Base-by-base conservation (phyloP, 495 filamentous ascomycete genomes). In the Pyronema domesticum region DNA sequence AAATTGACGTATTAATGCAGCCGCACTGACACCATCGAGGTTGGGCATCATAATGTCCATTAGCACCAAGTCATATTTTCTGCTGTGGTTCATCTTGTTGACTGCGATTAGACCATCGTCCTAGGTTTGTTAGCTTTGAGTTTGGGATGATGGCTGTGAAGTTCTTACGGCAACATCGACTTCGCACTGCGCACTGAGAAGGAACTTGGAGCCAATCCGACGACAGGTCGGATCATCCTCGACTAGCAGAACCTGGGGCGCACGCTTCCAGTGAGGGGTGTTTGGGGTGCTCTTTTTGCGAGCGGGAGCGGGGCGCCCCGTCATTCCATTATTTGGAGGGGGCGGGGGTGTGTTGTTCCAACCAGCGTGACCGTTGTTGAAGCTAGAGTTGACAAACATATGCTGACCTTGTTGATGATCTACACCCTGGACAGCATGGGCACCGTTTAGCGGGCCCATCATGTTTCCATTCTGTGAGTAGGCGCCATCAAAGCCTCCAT, bases 41-140 rank as follows among this genome's bases (percentile, higher is more conserved):
- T 89, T 82, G 13, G 91, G 91, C 89, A 98, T 95, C 56, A 96
- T 94, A 60, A 98, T 96, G 70, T 96, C 93, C 91, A 98, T 98
- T 43, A 96, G 76, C 44, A 98, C 86, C 40, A 98, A 69, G 64
- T 96, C 89, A 68, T 93, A 96, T 14, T 80, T 78, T 19, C 42
- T 39, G 35, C 73, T 71, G 23, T 30, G 23, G 65, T 85, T 87
- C 63, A 95, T 81, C 67, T 94, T 95, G 66, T 85, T 86, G 40
- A 95, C 89, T 46, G 91, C 89, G 68, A 94, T 85, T 50, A 94
- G 70, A 10, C 91, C 91, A 69, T 98, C 86, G 53, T 82, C 77
- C 85, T 94, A 62, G 51, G 48, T 71, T 57, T 71, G 67, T 56
- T 52, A 55, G 39, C 19, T 55, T 35, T 30, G 60, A 49, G 58